Percentiles rank a stretch among this genome's conserved stretches.
These are phyloP conservation scores for Linum usitatissimum DNA, from an alignment of 345 rosid species.

Conservation along the genomic window DNA sequence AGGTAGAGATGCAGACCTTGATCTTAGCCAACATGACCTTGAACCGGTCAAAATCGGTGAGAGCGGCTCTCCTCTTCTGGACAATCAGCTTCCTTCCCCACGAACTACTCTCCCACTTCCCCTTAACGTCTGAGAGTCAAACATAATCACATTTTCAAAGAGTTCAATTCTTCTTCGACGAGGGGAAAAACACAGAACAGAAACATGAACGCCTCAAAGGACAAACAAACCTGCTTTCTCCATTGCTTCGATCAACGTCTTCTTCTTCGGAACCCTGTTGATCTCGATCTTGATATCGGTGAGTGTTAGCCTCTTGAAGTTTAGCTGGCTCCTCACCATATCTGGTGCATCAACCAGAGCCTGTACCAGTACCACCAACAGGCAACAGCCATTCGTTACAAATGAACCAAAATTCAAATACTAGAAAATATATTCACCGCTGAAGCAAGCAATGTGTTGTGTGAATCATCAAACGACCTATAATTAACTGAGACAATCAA, in stretches of 20 bases:
- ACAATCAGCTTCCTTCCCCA: constrained; percentile 85
- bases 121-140: constrained; percentile 45
- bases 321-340: constrained; percentile 22
- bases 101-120: constrained; percentile 79
- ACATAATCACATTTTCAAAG: neutral
- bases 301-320: constrained; percentile 20
- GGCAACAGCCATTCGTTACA: too few species aligned
- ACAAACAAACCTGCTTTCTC: constrained; percentile 16
- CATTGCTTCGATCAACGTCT: constrained; percentile 15
- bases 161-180: neutral
- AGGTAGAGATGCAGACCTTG: constrained; percentile 35
- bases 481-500: too few species aligned
- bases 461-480: too few species aligned
- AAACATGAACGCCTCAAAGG: neutral
- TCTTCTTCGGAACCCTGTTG: constrained; percentile 19
- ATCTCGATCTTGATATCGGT: constrained; percentile 20
- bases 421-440: too few species aligned
- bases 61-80: constrained; percentile 63
- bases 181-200: neutral
- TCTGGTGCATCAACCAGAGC: constrained; percentile 22
- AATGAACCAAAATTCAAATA: too few species aligned
- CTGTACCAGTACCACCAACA: constrained; percentile 3
- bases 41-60: constrained; percentile 75
- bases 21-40: constrained; percentile 84
- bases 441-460: too few species aligned